These are phyloP conservation scores for Globisporangium irregulare DNA, from an alignment of 352 stramenopile genomes.

Conservation along the genomic window DNA sequence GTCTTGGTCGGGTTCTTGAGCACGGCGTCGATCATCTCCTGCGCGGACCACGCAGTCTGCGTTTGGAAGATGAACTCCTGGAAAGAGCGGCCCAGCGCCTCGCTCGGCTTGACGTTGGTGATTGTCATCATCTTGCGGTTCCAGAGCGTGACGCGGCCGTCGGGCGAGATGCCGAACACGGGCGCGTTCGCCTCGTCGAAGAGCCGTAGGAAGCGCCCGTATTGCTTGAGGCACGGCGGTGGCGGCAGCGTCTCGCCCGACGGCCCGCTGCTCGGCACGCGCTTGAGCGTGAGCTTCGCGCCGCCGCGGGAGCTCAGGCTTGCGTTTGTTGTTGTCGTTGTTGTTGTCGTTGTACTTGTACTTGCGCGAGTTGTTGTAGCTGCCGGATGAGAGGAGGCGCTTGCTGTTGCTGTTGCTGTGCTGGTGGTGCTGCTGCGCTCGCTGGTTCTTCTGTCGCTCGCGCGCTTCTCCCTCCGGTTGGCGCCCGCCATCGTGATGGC, in stretches of 20 bases:
- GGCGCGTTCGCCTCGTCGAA: conserved; percentile 56
- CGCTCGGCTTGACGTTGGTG: conserved; percentile 26
- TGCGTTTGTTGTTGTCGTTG: background rate
- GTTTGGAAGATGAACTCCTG: conserved; percentile 31
- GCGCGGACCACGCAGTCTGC: conserved; percentile 16
- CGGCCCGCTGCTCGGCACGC: conserved; percentile 3
- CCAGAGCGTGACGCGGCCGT: conserved; percentile 58
- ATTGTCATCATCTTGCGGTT: conserved; percentile 55
- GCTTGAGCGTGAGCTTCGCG: background rate
- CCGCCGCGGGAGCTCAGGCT: conserved; percentile 8
- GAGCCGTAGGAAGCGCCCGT: conserved; percentile 35
- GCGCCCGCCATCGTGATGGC: background rate
- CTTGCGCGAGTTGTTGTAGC: background rate
- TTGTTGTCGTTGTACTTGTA: background rate
- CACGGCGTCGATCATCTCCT: conserved; percentile 17
- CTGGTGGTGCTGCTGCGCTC: background rate
- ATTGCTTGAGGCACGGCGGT: conserved; percentile 16
- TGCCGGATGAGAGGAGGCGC: background rate
- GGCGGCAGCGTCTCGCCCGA: background rate
- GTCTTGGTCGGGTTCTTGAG: conserved; percentile 20
- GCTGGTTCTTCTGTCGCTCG: background rate
- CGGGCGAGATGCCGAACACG: conserved; percentile 34
- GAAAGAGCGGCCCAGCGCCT: conserved; percentile 35
- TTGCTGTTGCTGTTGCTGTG: background rate
- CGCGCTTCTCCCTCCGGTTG: conserved; percentile 7